A percentile compares a stretch with the other conserved stretches of the same genome.
phyloP scores from a whole-genome alignment of 2,329 filamentous ascomycete species.

The Pyrenochaeta sp. region DNA sequence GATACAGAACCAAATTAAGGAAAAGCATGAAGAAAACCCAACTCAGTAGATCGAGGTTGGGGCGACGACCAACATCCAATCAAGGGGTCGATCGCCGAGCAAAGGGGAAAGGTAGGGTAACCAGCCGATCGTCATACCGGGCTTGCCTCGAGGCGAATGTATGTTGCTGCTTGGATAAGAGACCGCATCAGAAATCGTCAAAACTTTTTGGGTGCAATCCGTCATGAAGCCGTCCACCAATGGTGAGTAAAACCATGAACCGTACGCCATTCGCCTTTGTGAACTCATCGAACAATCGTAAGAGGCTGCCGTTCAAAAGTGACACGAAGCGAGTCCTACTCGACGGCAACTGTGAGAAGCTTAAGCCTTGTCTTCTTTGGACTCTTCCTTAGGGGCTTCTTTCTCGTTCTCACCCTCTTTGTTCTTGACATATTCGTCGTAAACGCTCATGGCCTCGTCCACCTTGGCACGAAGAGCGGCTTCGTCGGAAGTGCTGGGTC shows the following conservation, averaged over 20 bases:
- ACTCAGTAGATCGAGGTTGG: slow-evolving; percentile 23
- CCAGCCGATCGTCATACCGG: slow-evolving; percentile 24
- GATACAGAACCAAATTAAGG: slow-evolving; percentile 40
- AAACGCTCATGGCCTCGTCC: slow-evolving; percentile 94
- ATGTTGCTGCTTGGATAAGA: slow-evolving; percentile 19
- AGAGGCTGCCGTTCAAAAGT: slow-evolving; percentile 35
- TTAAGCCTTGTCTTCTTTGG: slow-evolving; percentile 59
- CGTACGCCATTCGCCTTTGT: slow-evolving; percentile 49
- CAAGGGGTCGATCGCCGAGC: slow-evolving; percentile 37
- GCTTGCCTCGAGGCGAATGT: slow-evolving; percentile 6
- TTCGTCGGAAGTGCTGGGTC: slow-evolving; percentile 83
- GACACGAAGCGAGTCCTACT: slow-evolving; percentile 41
- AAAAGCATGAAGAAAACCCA: slow-evolving; percentile 30
- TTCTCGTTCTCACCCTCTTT: slow-evolving; percentile 61
- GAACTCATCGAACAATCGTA: slow-evolving; percentile 39
- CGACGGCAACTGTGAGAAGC: slow-evolving; percentile 39
- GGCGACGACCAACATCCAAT: slow-evolving; percentile 33
- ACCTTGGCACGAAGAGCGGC: slow-evolving; percentile 92
- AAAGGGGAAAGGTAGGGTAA: slow-evolving; percentile 21
- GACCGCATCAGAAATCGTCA: slow-evolving; percentile 36
- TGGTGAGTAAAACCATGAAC: slow-evolving; percentile 38
- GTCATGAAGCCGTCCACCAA: slow-evolving; percentile 43
- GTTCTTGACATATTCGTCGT: slow-evolving; percentile 98
- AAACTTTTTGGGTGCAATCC: slow-evolving; percentile 49
- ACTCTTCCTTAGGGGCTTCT: slow-evolving; percentile 51